Conservation (phyloP, 2,329 filamentous ascomycete species). For the Aspergillus hiratsukae region DNA sequence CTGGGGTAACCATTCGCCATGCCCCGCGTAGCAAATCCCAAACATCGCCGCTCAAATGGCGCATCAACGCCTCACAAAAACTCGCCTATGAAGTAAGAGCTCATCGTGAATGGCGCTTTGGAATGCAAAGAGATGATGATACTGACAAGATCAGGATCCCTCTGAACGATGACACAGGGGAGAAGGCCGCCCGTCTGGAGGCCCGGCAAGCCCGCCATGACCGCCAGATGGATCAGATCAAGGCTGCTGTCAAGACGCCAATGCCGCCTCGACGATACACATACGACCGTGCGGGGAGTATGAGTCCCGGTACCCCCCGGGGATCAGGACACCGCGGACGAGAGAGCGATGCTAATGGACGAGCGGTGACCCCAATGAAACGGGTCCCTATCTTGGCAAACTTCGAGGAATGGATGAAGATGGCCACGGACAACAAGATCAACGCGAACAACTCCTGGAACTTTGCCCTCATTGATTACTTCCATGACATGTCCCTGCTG, state of each 20-base stretch:
- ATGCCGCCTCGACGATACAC: slow-evolving; percentile 39
- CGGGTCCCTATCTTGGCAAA: slow-evolving; percentile 92
- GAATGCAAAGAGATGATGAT: background rate
- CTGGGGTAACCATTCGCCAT: slow-evolving; percentile 38
- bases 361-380: slow-evolving; percentile 89
- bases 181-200: slow-evolving; percentile 83
- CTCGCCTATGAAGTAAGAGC: slow-evolving; percentile 47
- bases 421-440: slow-evolving; percentile 99
- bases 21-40: slow-evolving; percentile 53
- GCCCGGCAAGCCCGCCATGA: slow-evolving; percentile 85
- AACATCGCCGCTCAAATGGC: slow-evolving; percentile 44
- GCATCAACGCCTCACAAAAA: slow-evolving; percentile 49
- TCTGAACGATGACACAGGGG: slow-evolving; percentile 88
- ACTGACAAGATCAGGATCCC: slow-evolving; percentile 63
- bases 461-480: slow-evolving; percentile 99
- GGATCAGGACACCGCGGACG: slow-evolving; percentile 31
- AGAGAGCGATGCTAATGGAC: slow-evolving; percentile 56
- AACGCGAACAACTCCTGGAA: slow-evolving; percentile 99
- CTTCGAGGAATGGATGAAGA: slow-evolving; percentile 99
- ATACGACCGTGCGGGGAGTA: slow-evolving; percentile 34
- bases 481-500: slow-evolving; percentile 96
- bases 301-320: slow-evolving; percentile 49
- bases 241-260: slow-evolving; percentile 59
- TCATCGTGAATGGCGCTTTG: background rate
- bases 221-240: slow-evolving; percentile 86